Evolutionary conservation across 176 grass and related monocot species (phyloP).

Genomic region (Metroxylon sagu): DNA sequence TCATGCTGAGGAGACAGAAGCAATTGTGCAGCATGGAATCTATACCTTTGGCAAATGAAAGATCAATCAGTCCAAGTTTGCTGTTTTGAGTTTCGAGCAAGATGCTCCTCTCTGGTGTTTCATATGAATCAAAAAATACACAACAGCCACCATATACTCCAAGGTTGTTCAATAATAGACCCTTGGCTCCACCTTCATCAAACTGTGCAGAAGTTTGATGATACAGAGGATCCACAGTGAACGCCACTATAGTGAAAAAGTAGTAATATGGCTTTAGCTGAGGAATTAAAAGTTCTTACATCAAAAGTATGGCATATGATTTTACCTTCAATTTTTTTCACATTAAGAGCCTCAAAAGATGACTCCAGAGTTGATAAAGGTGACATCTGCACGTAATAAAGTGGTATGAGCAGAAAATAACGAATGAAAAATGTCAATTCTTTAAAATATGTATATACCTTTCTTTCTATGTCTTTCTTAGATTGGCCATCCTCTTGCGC

Average conservation of each 20-base stretch:
- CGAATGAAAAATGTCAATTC: constrained; percentile 1
- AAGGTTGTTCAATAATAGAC: constrained; percentile 84
- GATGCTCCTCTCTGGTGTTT: constrained; percentile 64
- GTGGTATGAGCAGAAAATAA: constrained; percentile 14
- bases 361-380: constrained; percentile 76
- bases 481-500: constrained; percentile 34
- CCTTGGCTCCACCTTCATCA: constrained; percentile 96
- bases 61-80: constrained; percentile 44
- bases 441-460: constrained; percentile 27
- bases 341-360: constrained; percentile 85
- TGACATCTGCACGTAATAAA: constrained; percentile 50
- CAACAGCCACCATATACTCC: constrained; percentile 73
- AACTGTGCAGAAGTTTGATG: constrained; percentile 96
- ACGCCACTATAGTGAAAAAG: constrained; percentile 56
- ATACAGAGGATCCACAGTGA: constrained; percentile 87
- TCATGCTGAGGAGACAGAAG: too few species aligned
- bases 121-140: constrained; percentile 94
- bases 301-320: too few species aligned
- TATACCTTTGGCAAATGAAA: constrained; percentile 85
- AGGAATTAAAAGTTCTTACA: neutral
- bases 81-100: constrained; percentile 32
- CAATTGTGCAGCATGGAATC: neutral
- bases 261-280: constrained; percentile 22
- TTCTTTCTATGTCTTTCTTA: constrained; percentile 70
- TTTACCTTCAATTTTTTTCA: constrained; percentile 94